Conservation (phyloP, 2,329 filamentous ascomycete genomes). For the Coniochaeta ligniaria region DNA sequence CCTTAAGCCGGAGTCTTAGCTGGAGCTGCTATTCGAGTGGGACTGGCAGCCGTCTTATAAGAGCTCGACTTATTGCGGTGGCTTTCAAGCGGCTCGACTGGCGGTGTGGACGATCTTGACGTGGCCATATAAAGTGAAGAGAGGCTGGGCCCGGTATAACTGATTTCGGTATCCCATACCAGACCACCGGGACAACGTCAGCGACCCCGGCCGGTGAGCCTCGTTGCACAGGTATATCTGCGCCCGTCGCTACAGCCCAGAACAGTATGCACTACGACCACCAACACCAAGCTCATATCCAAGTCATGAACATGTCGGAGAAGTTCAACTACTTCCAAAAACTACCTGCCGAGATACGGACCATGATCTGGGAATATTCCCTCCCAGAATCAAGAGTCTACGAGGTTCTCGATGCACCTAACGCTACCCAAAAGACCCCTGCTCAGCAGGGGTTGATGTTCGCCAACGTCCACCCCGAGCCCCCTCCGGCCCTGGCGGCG, state of each 20-base stretch:
- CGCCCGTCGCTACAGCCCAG: background rate
- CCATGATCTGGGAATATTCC: conserved; percentile 37
- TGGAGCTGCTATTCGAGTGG: conserved; percentile 7
- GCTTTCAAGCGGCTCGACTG: conserved; percentile 15
- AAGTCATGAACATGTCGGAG: conserved; percentile 10
- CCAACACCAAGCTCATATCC: conserved; percentile 5
- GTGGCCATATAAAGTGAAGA: conserved; percentile 12
- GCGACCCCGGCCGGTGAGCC: conserved; percentile 5
- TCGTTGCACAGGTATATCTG: conserved; percentile 3
- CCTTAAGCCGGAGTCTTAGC: conserved; percentile 1
- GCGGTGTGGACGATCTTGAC: conserved; percentile 14
- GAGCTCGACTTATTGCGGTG: conserved; percentile 15
- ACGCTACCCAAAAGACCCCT: conserved; percentile 28
- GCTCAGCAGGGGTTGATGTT: conserved; percentile 37
- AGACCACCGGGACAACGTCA: conserved; percentile 5
- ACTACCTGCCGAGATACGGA: conserved; percentile 36
- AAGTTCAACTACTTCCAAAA: conserved; percentile 20
- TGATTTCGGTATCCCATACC: conserved; percentile 7
- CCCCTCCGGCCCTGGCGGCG: conserved; percentile 33
- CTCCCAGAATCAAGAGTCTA: conserved; percentile 37
- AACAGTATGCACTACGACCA: conserved; percentile 16
- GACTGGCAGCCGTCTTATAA: conserved; percentile 9
- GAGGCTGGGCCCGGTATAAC: conserved; percentile 19
- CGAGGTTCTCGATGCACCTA: conserved; percentile 38
- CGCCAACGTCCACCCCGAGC: conserved; percentile 36